Base-by-base conservation (phyloP, 2,329 filamentous ascomycete genomes). In the Claviceps capensis region DNA sequence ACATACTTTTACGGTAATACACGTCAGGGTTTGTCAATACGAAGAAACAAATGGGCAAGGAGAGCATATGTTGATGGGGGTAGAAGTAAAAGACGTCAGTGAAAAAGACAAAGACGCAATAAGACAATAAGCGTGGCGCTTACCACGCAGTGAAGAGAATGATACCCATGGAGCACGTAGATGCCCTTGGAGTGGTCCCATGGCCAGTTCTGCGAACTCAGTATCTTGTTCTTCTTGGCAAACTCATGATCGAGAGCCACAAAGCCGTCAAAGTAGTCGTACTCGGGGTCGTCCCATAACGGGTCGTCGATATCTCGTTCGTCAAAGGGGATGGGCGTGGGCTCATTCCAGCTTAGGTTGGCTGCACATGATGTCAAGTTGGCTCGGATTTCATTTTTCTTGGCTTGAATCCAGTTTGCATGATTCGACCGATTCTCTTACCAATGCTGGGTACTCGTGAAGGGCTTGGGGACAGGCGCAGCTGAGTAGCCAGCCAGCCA, bases 101-200 rank as follows among this genome's bases (percentile, higher is more conserved):
- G 3, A 19, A 42, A 22, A 13, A 42, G 4, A 30, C 26, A 9
- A 30, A 9, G 26, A 4, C 8, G 26, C 26, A 30, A 9, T 9
- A 23, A 43, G 9, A 23, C 13, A 23, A 22, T 6, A 14, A 17
- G 17, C n/a, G 3, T 5, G n/a, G 22, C 22, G 19, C 44, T 17
- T 51, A 53, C 48, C 13, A 66, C 49, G 49, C 64, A 65, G 51
- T 66, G 63, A 6, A 66, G 49, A 41, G 60, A 59, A 51, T 66
- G 63, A 47, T 53, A 59, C 5, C 57, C 63, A 40, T 64, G 56
- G 16, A 66, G 48, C 9, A 65, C 50, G 46, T 64, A 65, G 9
- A 65, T 45, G 2, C 62, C 61, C 36, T 62, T 61, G 17, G 47
- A 53, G 7, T 57, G 23, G 47, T 66, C 64, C 63, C 63, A 66